Percentiles rank a stretch among this genome's conserved stretches.
phyloP scores from a whole-genome alignment of 108 stramenopile genomes.

The Pseudonitzschia pungens region DNA sequence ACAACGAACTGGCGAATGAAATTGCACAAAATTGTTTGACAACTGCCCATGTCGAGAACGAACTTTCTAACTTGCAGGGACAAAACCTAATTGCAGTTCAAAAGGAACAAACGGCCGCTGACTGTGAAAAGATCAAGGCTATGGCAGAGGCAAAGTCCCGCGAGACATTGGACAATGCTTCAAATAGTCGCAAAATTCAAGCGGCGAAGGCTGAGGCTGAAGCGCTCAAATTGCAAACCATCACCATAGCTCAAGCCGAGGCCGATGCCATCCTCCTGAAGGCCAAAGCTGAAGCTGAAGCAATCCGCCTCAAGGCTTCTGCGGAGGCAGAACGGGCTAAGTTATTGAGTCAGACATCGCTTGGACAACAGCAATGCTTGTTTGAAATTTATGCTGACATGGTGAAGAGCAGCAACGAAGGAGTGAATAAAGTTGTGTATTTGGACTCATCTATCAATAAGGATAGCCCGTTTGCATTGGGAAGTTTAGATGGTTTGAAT shows the following conservation, averaged over 20 bases:
- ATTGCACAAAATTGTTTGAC: constrained; percentile 38
- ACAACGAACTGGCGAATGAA: constrained; percentile 34
- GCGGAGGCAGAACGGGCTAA: constrained; percentile 37
- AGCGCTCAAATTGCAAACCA: constrained; percentile 9
- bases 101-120: constrained; percentile 35
- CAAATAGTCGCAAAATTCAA: constrained; percentile 29
- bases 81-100: constrained; percentile 26
- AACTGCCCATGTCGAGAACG: constrained; percentile 41
- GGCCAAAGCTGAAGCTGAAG: constrained; percentile 42
- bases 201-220: constrained; percentile 33
- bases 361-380: constrained; percentile 31
- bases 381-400: constrained; percentile 35
- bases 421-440: constrained; percentile 31
- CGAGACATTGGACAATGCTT: constrained; percentile 27
- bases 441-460: constrained; percentile 28
- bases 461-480: constrained; percentile 30
- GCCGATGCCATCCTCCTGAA: constrained; percentile 31
- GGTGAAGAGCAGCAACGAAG: constrained; percentile 29
- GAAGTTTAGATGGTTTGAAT: constrained; percentile 31
- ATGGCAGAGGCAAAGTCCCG: constrained; percentile 24
- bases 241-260: constrained; percentile 26
- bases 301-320: constrained; percentile 29
- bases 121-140: constrained; percentile 32
- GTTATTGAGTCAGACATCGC: constrained; percentile 21
- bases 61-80: constrained; percentile 38